A percentile compares a stretch with the other conserved stretches of the same genome.
Conservation (phyloP, 768 basidiomycete genomes). For the Hypsizygus marmoreus region DNA sequence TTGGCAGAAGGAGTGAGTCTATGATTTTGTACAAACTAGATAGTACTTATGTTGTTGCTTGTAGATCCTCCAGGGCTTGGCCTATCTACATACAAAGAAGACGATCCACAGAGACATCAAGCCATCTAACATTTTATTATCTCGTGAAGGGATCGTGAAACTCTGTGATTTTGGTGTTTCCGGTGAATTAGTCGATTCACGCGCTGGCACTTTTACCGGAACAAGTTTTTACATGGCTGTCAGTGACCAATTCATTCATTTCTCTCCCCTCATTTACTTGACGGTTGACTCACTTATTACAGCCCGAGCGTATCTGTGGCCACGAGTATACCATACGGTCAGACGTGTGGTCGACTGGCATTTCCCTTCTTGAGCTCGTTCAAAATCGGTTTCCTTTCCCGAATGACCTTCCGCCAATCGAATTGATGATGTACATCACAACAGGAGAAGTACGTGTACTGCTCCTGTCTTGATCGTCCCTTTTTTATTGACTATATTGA, state of each 20-base stretch:
- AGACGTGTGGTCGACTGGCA: constrained; percentile 98
- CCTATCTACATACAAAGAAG: constrained; percentile 86
- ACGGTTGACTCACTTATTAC: constrained; percentile 14
- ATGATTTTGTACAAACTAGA: neutral
- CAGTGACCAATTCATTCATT: constrained; percentile 35
- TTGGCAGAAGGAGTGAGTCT: constrained; percentile 86
- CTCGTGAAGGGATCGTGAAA: constrained; percentile 87
- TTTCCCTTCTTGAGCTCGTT: constrained; percentile 91
- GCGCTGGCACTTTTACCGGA: constrained; percentile 96
- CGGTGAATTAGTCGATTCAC: constrained; percentile 87
- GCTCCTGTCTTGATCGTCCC: constrained; percentile 6
- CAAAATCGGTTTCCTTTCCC: constrained; percentile 96
- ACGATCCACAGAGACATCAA: constrained; percentile 98
- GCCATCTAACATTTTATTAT: constrained; percentile 90
- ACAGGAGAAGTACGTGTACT: constrained; percentile 61
- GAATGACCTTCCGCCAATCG: constrained; percentile 88
- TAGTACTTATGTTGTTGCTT: neutral
- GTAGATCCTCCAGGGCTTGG: constrained; percentile 87
- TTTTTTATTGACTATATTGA: constrained; percentile 14
- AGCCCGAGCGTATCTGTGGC: constrained; percentile 95
- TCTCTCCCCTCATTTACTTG: constrained; percentile 7
- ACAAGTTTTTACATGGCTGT: constrained; percentile 99
- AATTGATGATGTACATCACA: constrained; percentile 89
- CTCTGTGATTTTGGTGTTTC: constrained; percentile 97
- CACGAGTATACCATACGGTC: constrained; percentile 91